Evolutionary conservation across 345 rosid genomes (phyloP).

Genomic region (Populus deltoides): DNA sequence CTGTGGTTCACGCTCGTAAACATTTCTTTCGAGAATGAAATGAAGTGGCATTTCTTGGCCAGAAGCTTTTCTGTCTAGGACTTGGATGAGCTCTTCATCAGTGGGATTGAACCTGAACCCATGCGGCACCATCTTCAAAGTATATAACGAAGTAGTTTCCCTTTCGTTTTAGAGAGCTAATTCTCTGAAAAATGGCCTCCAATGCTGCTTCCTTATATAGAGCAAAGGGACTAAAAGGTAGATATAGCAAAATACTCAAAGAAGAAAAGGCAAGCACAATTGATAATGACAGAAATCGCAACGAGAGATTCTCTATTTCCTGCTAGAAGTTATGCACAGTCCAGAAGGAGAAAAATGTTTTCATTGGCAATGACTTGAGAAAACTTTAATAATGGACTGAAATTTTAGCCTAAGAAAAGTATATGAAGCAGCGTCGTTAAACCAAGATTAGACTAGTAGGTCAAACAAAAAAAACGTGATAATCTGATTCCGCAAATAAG

Average conservation of each 20-base stretch:
- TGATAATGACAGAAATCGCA: not conserved
- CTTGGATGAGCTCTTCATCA: slow-evolving; percentile 22
- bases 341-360: not conserved
- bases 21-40: slow-evolving; percentile 12
- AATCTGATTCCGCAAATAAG: too few relatives aligned
- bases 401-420: too few relatives aligned
- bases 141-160: not conserved
- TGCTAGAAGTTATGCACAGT: too few relatives aligned
- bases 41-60: slow-evolving; percentile 17
- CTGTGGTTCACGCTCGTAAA: slow-evolving; percentile 21
- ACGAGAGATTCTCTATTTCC: too few relatives aligned
- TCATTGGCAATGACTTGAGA: not conserved
- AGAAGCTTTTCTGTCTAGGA: slow-evolving; percentile 14
- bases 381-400: not conserved
- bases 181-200: not conserved
- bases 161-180: not conserved
- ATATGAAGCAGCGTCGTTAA: too few relatives aligned
- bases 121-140: slow-evolving; percentile 12
- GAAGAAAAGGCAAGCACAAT: not conserved
- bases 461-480: too few relatives aligned
- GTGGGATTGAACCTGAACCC: slow-evolving; percentile 36
- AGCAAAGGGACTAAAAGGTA: not conserved
- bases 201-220: not conserved
- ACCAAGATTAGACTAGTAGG: too few relatives aligned
- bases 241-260: too few relatives aligned